A percentile compares a stretch with the other conserved stretches of the same genome.
These are phyloP conservation scores for Arthrobotrys musiformis DNA, from an alignment of 2,329 filamentous ascomycete species.

Conservation along the genomic window DNA sequence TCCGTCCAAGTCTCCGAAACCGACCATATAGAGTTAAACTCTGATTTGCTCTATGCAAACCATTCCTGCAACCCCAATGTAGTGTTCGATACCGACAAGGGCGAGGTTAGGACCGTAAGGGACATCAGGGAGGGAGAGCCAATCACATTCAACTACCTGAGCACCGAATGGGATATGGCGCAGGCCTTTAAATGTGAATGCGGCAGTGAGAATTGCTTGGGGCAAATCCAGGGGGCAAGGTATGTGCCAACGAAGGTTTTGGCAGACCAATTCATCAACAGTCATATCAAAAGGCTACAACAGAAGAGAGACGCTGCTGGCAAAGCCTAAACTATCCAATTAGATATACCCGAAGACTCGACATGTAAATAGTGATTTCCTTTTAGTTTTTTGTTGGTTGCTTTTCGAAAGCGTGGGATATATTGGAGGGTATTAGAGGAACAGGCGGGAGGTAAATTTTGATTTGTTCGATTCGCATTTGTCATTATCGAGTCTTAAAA, in stretches of 20 bases:
- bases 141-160: conserved; percentile 79
- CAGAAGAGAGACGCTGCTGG: conserved; percentile 62
- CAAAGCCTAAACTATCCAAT: neutral
- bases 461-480: neutral
- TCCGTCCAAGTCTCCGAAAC: conserved; percentile 71
- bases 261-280: conserved; percentile 71
- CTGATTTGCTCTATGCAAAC: conserved; percentile 75
- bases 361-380: neutral
- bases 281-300: conserved; percentile 70
- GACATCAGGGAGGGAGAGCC: conserved; percentile 70
- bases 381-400: neutral
- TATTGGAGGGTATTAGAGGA: neutral
- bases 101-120: conserved; percentile 70
- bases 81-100: conserved; percentile 71
- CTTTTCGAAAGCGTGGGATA: neutral
- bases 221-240: conserved; percentile 72
- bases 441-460: conserved; percentile 1
- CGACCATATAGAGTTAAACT: conserved; percentile 72
- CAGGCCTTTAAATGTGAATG: conserved; percentile 77
- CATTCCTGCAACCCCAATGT: conserved; percentile 75
- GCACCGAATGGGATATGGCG: conserved; percentile 78
- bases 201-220: conserved; percentile 69
- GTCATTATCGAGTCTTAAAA: neutral
- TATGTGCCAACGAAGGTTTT: conserved; percentile 70
- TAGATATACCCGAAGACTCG: neutral